Base-by-base conservation (phyloP, 352 stramenopile species). In the Globisporangium megalacanthum region DNA sequence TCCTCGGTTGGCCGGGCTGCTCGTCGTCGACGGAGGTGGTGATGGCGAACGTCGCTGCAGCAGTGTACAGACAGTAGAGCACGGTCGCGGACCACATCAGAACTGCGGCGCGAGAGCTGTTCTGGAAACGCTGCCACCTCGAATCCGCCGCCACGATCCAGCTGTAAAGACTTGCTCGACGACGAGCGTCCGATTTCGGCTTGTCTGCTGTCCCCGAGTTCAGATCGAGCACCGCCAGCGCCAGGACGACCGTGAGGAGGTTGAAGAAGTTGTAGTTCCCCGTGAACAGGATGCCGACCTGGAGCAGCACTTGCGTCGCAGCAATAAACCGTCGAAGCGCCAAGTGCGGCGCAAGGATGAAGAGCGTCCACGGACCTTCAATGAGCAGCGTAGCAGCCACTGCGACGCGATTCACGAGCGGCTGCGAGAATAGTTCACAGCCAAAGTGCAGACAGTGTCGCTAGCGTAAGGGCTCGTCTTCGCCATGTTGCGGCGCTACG, bases 201-300 rank as follows among this genome's bases (percentile, higher is more conserved):
- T 8, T 25, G 14, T n/a, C 19, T 41, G 6, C 1, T 19, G 11
- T 41, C 15, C 2, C 1, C 15, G 29, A 5, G 33, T 25, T 35
- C 1, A 69, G 22, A 36, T 86, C 73, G n/a, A 86, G 49, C 36
- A 74, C 36, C 9, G 68, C 42, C 7, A 66, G 48, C 13, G 70
- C 72, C 47, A 83, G 45, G 10, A 77, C 31, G 11, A 92, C 72
- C 0, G 92, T 97, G 44, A 98, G 70, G 6, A 96, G 6, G 68
- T 98, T 98, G 77, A 98, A 97, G 54, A 96, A 97, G 52, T 94
- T 97, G 74, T 97, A 98, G 68, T 95, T 97, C 6, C 93, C 91
- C 13, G 89, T 97, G 25, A 89, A 52, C 31, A 95, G 64, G 54
- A 96, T 97, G 19, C 81, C 52, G 19, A 97, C 61, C 63, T 98